Percentiles rank a stretch among this genome's conserved stretches.
phyloP scores from a whole-genome alignment of 352 stramenopile species.

The Phytophthora pinifolia region DNA sequence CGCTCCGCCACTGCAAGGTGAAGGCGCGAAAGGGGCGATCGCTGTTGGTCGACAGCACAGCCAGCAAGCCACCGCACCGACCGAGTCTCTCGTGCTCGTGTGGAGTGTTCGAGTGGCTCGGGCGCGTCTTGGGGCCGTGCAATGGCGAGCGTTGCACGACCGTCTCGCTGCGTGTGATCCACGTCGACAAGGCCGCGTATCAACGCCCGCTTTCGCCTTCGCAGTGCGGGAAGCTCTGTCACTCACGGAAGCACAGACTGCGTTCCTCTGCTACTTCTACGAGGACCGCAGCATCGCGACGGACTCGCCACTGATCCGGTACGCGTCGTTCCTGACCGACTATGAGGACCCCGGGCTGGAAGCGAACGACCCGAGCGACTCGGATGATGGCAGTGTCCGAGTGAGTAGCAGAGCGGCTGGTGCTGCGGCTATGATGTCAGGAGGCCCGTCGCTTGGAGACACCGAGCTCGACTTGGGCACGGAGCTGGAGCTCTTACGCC shows the following conservation, averaged over 20 bases:
- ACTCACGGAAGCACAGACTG: constrained; percentile 61
- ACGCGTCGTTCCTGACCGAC: constrained; percentile 70
- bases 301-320: constrained; percentile 65
- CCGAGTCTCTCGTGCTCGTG: constrained; percentile 71
- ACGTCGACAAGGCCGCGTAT: constrained; percentile 53
- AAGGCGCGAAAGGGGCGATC: constrained; percentile 24
- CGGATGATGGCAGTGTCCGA: constrained; percentile 4
- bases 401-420: constrained; percentile 1
- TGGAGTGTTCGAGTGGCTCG: constrained; percentile 67
- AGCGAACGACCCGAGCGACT: constrained; percentile 14
- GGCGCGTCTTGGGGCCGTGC: constrained; percentile 33
- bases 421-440: background rate
- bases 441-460: constrained; percentile 16
- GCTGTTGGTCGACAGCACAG: constrained; percentile 40
- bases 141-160: constrained; percentile 60
- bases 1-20: constrained; percentile 21
- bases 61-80: constrained; percentile 53
- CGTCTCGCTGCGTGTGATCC: constrained; percentile 47
- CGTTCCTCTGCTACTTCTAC: constrained; percentile 80
- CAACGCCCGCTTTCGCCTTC: constrained; percentile 42
- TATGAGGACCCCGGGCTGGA: constrained; percentile 70
- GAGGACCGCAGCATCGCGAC: constrained; percentile 64
- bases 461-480: constrained; percentile 21
- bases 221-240: constrained; percentile 47
- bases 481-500: constrained; percentile 43